Evolutionary conservation across 306 rosid species (phyloP).

Genomic region (Citrullus colocynthis): DNA sequence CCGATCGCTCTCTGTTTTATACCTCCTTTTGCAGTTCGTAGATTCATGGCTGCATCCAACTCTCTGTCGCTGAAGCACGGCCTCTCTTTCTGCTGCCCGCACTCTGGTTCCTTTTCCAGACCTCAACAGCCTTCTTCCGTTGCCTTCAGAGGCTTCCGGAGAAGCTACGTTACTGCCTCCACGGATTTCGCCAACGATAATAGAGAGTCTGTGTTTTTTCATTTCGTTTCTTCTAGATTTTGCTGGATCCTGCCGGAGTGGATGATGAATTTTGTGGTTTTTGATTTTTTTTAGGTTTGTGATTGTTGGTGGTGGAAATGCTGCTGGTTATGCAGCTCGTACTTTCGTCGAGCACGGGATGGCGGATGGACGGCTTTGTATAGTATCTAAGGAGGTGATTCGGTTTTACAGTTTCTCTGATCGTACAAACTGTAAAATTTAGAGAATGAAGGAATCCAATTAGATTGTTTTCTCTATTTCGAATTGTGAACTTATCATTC

Average conservation of each 20-base stretch:
- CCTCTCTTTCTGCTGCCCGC: conserved; percentile 32
- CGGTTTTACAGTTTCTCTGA: no score
- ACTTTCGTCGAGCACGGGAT: conserved; percentile 83
- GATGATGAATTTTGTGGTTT: not conserved
- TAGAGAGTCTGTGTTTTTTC: conserved; percentile 39
- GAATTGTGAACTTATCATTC: not conserved
- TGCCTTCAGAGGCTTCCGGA: conserved; percentile 28
- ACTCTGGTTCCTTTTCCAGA: conserved; percentile 10
- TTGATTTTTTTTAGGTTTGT: conserved; percentile 40
- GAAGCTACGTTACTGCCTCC: conserved; percentile 48
- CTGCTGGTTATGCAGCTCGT: conserved; percentile 93
- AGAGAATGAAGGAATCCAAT: not conserved
- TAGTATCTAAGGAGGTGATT: conserved; percentile 78
- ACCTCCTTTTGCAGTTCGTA: conserved; percentile 23
- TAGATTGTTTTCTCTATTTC: not conserved
- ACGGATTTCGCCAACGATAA: conserved; percentile 60
- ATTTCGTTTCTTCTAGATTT: not conserved
- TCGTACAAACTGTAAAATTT: not conserved
- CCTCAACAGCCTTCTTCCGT: conserved; percentile 18
- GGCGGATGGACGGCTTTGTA: conserved; percentile 93
- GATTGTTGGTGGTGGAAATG: conserved; percentile 93
- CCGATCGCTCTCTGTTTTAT: not conserved
- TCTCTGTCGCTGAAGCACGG: conserved; percentile 39
- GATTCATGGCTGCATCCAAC: conserved; percentile 34
- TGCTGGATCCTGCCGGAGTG: not conserved